Conservation (phyloP, 139 green algal genomes). For the Closterium sp. region DNA sequence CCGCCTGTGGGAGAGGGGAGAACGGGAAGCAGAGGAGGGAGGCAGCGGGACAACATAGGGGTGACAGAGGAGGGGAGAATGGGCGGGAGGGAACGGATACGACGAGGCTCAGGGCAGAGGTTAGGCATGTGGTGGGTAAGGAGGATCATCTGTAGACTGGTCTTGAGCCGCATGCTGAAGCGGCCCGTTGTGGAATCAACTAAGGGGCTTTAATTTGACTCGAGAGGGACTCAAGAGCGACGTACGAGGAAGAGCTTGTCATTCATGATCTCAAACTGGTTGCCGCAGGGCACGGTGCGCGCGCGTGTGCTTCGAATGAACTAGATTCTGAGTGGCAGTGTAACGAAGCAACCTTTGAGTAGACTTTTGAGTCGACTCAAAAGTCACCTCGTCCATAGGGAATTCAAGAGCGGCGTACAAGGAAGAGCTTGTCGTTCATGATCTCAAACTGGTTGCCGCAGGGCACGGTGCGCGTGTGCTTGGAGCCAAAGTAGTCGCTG, state of each 20-base stretch:
- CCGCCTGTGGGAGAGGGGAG: not conserved
- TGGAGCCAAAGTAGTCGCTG: slow-evolving; percentile 71
- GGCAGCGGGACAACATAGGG: not conserved
- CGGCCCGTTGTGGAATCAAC: too few relatives aligned
- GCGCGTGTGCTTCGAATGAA: not conserved
- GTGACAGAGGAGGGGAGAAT: not conserved
- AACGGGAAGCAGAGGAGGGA: not conserved
- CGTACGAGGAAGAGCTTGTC: slow-evolving; percentile 41
- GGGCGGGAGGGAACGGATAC: not conserved
- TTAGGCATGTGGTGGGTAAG: not conserved
- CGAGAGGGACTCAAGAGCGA: not conserved
- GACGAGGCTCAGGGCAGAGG: too few relatives aligned
- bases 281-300: not conserved
- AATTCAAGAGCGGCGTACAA: slow-evolving; percentile 16
- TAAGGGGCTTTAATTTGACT: too few relatives aligned
- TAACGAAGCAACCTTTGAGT: not conserved
- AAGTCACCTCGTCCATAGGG: too few relatives aligned
- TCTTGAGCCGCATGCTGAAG: slow-evolving; percentile 34
- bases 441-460: slow-evolving; percentile 95
- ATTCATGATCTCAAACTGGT: slow-evolving; percentile 79
- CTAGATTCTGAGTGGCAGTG: not conserved
- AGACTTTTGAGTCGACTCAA: too few relatives aligned
- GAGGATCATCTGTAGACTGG: slow-evolving; percentile 43
- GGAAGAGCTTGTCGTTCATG: slow-evolving; percentile 47
- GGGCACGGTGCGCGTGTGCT: slow-evolving; percentile 62